Base-by-base conservation (phyloP, 176 grass and related monocot species). In the Musa beccarii region DNA sequence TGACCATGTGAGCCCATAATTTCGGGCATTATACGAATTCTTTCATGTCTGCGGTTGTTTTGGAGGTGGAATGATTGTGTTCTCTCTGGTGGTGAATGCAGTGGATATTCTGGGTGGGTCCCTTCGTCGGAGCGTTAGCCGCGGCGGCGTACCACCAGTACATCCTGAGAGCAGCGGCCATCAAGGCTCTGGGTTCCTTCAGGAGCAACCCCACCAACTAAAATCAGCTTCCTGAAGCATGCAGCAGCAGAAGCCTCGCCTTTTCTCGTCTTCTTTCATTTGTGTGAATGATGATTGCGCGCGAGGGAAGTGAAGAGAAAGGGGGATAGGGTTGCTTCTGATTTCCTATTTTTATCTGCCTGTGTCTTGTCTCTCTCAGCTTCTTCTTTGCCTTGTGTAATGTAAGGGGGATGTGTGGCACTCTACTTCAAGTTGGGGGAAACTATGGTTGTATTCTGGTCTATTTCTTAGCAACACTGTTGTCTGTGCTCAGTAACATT, bases 91-190 rank as follows among this genome's bases (percentile, higher is more conserved):
- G 11, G 19, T 70, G 15, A 8, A 70, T 51, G 73, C 73, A 75
- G 73, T 75, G 73, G 73, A 75, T 75, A 9, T 75, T 75, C 73
- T 75, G 73, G 73, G 73, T 61, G 17, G 73, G 73, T n/a, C 73
- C 73, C 15, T 20, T 75, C 73, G 26, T 49, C 19, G 73, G 73
- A 20, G 73, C 73, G 11, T 12, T 61, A 16, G 73, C 73, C 9
- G 73, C 73, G 14, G 73, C 73, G 73, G 55, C 52, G 54, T 75
- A 75, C 73, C 73, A 75, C 73, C 73, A 75, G 22, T 75, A 59
- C 53, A 75, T 75, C 54, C 73, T 75, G 23, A 57, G 73, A 53
- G 73, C 73, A 10, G 53, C 73, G 5, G 73, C 73, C 73, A 59
- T 21, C 73, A 75, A 75, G 54, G 73, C 73, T 10, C 73, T 75